Base-by-base conservation (phyloP, 2,329 filamentous ascomycete genomes). In the Pseudovirgaria hyperparasitica region DNA sequence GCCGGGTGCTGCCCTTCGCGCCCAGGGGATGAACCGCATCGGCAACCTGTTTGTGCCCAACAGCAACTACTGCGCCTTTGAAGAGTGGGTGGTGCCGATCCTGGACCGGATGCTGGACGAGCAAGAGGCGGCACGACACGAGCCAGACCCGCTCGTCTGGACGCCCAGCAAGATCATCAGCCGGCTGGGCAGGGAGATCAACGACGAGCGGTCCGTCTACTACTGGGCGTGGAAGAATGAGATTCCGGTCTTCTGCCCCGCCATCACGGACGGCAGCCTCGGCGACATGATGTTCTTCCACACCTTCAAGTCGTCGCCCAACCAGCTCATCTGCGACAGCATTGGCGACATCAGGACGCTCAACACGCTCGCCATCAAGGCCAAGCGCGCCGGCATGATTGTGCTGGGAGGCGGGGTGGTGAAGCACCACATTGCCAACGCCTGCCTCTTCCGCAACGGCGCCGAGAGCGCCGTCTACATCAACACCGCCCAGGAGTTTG, bases 211-310 rank as follows among this genome's bases (percentile, higher is more conserved):
- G 10, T 92, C 81, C 1, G 85, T 96, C 13, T 90, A 86, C 52
- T 94, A 96, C 62, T 98, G 90, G 90, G 87, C 87, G 1, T 92
- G 80, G 61, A 90, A 86, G 60, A 96, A 98, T 58, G 65, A 90
- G 52, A 96, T 98, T 31, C 90, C 90, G 1, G 79, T 98, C 10
- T 98, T 98, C 62, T 96, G 87, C 48, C 90, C 90, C 0, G 90
- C 90, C 5, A 62, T 98, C 42, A 98, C 90, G 0, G 90, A 98
- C 47, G 90, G 90, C 11, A 92, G 82, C 42, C 59, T 98, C 12
- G 90, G 90, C 5, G 90, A 98, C 54, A 98, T 98, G 90, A 65
- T 98, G 21, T 96, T 94, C 58, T 96, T 98, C 54, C 87, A 98
- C 60, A 92, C 86, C 1, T 98, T 85, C 70, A 90, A 87, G 52